A percentile compares a stretch with the other conserved stretches of the same genome.
Conservation (phyloP, 2,329 filamentous ascomycete genomes). For the Talaromyces sp. region DNA sequence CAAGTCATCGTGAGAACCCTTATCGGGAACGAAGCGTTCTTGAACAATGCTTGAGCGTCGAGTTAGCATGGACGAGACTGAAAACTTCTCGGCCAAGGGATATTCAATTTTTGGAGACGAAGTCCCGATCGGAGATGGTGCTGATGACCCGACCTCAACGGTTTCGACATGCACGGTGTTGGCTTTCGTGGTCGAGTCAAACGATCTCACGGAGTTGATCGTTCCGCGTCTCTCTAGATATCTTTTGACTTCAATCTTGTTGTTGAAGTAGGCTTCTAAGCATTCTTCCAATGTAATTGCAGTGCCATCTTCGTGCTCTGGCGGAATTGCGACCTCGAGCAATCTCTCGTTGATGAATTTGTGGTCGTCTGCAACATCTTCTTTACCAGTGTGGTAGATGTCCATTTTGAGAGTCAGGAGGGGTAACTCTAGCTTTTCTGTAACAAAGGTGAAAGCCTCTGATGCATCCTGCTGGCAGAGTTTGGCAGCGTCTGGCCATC, state of each 20-base stretch:
- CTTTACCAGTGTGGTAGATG: constrained; percentile 86
- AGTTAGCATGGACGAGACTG: constrained; percentile 25
- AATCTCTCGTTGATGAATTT: constrained; percentile 91
- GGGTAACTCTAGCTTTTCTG: constrained; percentile 81
- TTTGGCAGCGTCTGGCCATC: constrained; percentile 77
- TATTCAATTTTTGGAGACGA: constrained; percentile 27
- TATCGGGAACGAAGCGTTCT: constrained; percentile 44
- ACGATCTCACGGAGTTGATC: constrained; percentile 45
- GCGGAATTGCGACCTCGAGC: constrained; percentile 85
- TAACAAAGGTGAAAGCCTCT: constrained; percentile 93
- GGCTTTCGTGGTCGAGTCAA: constrained; percentile 40
- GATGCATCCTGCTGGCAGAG: constrained; percentile 92
- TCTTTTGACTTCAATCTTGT: constrained; percentile 81
- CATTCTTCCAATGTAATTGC: constrained; percentile 83
- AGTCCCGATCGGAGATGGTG: constrained; percentile 33
- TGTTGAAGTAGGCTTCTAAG: constrained; percentile 92
- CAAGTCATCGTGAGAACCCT: constrained; percentile 44
- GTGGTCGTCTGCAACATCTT: constrained; percentile 81
- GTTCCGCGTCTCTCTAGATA: constrained; percentile 66
- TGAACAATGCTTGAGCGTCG: constrained; percentile 46
- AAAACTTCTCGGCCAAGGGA: constrained; percentile 30
- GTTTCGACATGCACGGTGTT: constrained; percentile 43
- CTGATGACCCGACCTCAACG: constrained; percentile 42
- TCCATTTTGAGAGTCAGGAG: constrained; percentile 90
- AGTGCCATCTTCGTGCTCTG: constrained; percentile 64